Conservation (phyloP, 768 basidiomycete genomes). For the Fistulinella prunicolor region DNA sequence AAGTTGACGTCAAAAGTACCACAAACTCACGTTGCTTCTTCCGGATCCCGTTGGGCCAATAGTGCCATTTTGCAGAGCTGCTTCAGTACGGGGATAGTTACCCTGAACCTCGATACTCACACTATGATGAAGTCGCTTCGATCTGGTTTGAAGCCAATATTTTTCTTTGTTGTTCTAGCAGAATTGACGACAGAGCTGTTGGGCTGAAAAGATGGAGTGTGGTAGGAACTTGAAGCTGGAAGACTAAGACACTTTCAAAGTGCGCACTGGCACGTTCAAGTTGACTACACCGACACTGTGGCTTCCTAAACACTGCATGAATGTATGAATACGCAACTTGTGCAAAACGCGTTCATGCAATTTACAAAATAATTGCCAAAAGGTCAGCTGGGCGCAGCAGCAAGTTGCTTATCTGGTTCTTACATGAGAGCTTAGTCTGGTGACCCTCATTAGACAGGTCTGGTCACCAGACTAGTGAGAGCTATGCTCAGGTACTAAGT, state of each 20-base stretch:
- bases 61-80: not conserved
- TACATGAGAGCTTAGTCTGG: no score
- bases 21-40: conserved; percentile 16
- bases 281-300: no score
- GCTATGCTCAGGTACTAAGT: no score
- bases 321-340: not conserved
- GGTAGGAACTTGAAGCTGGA: no score
- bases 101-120: not conserved
- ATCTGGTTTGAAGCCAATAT: conserved; percentile 1
- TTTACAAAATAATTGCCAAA: no score
- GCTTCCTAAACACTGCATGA: not conserved
- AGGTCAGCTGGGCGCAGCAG: no score
- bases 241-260: not conserved
- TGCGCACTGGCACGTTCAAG: no score
- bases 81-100: not conserved
- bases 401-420: no score
- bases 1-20: not conserved
- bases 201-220: not conserved
- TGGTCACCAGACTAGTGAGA: no score
- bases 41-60: conserved; percentile 28
- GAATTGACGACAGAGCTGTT: not conserved
- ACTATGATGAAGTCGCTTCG: conserved; percentile 13
- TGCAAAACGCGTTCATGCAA: not conserved
- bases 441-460: no score
- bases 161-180: not conserved